Percentiles rank a stretch among this genome's conserved stretches.
Conservation (phyloP, 78 protist species). For the Dictyostelium firmibasis region DNA sequence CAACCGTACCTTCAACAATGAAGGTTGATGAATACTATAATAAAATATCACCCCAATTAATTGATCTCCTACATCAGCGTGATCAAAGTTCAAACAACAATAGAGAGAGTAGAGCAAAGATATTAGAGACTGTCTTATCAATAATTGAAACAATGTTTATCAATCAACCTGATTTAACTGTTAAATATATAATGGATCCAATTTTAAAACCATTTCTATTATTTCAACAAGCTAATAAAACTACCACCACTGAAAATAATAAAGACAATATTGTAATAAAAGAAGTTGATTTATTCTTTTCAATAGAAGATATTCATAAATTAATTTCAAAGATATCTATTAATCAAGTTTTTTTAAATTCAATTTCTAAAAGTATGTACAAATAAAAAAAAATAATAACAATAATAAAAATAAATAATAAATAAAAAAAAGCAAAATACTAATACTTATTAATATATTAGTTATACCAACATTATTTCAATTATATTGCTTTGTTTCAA, state of each 20-base stretch:
- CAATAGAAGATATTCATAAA: constrained; percentile 70
- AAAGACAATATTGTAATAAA: background rate
- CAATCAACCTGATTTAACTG: background rate
- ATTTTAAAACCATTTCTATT: constrained; percentile 20
- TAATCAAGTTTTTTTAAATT: constrained; percentile 31
- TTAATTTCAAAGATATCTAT: constrained; percentile 22
- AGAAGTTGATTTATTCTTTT: constrained; percentile 62
- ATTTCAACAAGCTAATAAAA: background rate
- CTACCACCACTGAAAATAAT: background rate
- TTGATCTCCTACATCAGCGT: constrained; percentile 37
- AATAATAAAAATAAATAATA: too few species aligned
- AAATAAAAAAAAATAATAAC: background rate
- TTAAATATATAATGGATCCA: constrained; percentile 13
- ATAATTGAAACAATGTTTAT: constrained; percentile 31
- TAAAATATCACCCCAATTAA: constrained; percentile 38
- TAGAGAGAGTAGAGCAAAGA: background rate
- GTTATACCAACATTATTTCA: constrained; percentile 53
- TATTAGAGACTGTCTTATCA: background rate
- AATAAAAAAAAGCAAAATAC: background rate
- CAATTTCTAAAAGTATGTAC: constrained; percentile 12
- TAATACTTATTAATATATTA: background rate
- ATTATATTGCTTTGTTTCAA: constrained; percentile 65
- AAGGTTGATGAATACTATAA: background rate
- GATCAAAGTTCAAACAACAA: background rate
- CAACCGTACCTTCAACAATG: background rate